Percentiles rank a stretch among this genome's conserved stretches.
phyloP scores from a whole-genome alignment of 768 basidiomycete species.

The Leccinum disarticulatum region DNA sequence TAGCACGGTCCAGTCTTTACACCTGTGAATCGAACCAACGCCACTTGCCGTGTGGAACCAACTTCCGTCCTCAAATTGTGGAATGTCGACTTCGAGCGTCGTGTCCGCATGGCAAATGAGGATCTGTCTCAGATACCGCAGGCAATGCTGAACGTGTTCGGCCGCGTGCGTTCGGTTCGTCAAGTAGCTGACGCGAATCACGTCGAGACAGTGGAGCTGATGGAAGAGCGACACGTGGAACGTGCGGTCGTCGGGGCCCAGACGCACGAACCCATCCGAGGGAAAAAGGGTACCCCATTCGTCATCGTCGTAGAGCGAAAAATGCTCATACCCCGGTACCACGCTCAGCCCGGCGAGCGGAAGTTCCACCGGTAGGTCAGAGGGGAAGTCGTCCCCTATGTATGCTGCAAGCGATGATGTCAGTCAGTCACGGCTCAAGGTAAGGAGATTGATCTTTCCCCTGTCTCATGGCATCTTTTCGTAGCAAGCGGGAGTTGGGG shows the following conservation, averaged over 20 bases:
- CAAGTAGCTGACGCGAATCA: constrained; percentile 33
- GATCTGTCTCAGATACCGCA: constrained; percentile 40
- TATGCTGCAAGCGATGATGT: constrained; percentile 20
- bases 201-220: constrained; percentile 47
- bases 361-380: constrained; percentile 32
- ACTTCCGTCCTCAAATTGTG: constrained; percentile 22
- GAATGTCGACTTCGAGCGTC: constrained; percentile 37
- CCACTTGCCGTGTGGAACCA: constrained; percentile 32
- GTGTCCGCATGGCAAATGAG: constrained; percentile 40
- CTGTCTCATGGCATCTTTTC: background rate
- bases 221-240: constrained; percentile 44
- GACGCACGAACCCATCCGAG: constrained; percentile 35
- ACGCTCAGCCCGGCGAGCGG: constrained; percentile 31
- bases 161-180: constrained; percentile 22
- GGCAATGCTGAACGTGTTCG: constrained; percentile 38
- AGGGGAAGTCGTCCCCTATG: constrained; percentile 32
- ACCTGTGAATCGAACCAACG: constrained; percentile 32
- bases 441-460: background rate
- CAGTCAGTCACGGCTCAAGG: background rate
- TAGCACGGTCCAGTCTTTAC: constrained; percentile 35
- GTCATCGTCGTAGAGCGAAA: constrained; percentile 34
- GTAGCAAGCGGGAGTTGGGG: too few relatives aligned
- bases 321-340: constrained; percentile 25
- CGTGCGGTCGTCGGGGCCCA: constrained; percentile 35
- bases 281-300: constrained; percentile 37